Conservation (phyloP, 805 yeast species). For the Starmerella bacillaris region DNA sequence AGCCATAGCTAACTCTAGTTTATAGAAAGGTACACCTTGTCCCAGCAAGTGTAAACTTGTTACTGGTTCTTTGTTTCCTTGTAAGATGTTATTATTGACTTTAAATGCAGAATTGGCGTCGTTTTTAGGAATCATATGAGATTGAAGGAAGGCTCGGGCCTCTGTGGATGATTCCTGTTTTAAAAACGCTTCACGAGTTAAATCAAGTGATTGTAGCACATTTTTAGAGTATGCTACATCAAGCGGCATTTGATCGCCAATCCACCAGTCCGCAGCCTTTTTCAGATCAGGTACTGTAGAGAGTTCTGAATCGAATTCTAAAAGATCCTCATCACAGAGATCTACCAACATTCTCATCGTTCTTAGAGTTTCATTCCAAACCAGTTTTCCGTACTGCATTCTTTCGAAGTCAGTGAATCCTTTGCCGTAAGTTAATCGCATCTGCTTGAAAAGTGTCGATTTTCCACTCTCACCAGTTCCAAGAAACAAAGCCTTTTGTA, state of each 20-base stretch:
- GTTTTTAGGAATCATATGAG: constrained; percentile 1
- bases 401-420: constrained; percentile 73
- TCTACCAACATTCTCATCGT: constrained; percentile 61
- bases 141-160: constrained; percentile 39
- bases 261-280: constrained; percentile 4
- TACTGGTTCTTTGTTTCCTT: neutral
- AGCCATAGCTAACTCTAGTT: neutral
- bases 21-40: neutral
- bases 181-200: constrained; percentile 23
- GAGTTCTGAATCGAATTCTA: neutral
- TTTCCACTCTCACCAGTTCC: constrained; percentile 82
- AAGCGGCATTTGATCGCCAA: constrained; percentile 3
- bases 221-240: neutral
- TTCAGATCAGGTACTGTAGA: constrained; percentile 1
- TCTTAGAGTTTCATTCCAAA: constrained; percentile 83
- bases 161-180: constrained; percentile 28
- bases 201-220: constrained; percentile 13
- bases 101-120: no score
- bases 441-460: constrained; percentile 64
- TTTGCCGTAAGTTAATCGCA: constrained; percentile 66
- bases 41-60: neutral
- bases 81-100: neutral
- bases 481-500: constrained; percentile 33
- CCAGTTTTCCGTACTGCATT: constrained; percentile 60
- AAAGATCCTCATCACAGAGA: constrained; percentile 11